phyloP scores from a whole-genome alignment of 495 filamentous ascomycete species.

The Thozetella sp. region DNA sequence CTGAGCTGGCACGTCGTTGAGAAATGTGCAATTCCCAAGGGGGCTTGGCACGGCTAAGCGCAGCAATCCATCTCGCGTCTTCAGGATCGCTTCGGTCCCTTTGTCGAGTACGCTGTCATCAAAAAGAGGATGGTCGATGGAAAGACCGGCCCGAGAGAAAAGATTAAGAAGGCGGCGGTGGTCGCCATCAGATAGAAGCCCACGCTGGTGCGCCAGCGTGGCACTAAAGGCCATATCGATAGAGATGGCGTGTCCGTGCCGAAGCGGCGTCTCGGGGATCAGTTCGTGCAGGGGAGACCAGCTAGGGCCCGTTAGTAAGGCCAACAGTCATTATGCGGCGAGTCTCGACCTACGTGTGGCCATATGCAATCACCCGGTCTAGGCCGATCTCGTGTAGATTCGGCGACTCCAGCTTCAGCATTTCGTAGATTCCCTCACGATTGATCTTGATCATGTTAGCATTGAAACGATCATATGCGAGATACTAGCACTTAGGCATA shows the following conservation, averaged over 20 bases:
- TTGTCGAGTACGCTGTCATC: slow-evolving; percentile 58
- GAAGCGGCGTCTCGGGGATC: slow-evolving; percentile 57
- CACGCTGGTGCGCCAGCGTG: slow-evolving; percentile 55
- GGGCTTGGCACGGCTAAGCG: slow-evolving; percentile 59
- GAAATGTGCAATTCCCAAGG: slow-evolving; percentile 56
- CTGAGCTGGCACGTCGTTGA: slow-evolving; percentile 53
- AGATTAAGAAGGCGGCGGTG: slow-evolving; percentile 55
- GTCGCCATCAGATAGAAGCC: slow-evolving; percentile 51
- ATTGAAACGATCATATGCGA: neutral
- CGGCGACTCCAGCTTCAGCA: slow-evolving; percentile 45
- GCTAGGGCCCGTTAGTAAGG: slow-evolving; percentile 16
- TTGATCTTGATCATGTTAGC: no score
- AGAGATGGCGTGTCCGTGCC: slow-evolving; percentile 67
- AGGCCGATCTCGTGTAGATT: slow-evolving; percentile 1
- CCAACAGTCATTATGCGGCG: neutral
- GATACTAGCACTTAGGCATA: neutral
- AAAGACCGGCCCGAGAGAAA: slow-evolving; percentile 63
- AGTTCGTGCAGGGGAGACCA: slow-evolving; percentile 69
- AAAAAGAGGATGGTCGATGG: slow-evolving; percentile 64
- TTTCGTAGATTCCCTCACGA: slow-evolving; percentile 58
- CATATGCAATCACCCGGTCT: slow-evolving; percentile 64
- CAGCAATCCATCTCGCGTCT: slow-evolving; percentile 62
- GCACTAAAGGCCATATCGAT: slow-evolving; percentile 71
- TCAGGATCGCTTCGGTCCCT: slow-evolving; percentile 62
- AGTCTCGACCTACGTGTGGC: slow-evolving; percentile 54